phyloP scores from a whole-genome alignment of 495 filamentous ascomycete species.

The Neurospora sp. region DNA sequence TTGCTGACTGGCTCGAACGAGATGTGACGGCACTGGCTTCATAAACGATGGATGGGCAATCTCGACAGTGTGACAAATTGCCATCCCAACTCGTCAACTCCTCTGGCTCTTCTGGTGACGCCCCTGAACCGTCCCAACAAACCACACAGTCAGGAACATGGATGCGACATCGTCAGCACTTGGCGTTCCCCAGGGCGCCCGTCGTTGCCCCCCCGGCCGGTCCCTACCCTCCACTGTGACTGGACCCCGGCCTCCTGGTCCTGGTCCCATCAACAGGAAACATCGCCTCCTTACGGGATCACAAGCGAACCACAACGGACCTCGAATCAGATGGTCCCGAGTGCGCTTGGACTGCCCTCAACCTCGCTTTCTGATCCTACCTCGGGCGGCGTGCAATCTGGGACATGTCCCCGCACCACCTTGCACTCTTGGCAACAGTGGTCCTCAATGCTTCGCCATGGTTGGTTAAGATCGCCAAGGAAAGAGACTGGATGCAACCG shows the following conservation, averaged over 20 bases:
- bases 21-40: neutral
- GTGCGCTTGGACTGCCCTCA: neutral
- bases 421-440: neutral
- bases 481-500: slow-evolving; percentile 6
- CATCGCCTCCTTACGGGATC: slow-evolving; percentile 9
- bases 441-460: neutral
- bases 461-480: neutral
- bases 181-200: neutral
- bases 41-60: neutral
- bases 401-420: slow-evolving; percentile 7
- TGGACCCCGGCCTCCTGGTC: slow-evolving; percentile 7
- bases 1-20: neutral
- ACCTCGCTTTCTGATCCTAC: slow-evolving; percentile 6
- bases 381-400: slow-evolving; percentile 15
- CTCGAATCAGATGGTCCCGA: neutral
- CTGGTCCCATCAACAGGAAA: slow-evolving; percentile 8
- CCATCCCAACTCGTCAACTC: neutral
- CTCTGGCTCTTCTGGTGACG: neutral
- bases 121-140: neutral
- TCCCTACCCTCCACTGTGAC: slow-evolving; percentile 7
- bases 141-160: slow-evolving; percentile 9
- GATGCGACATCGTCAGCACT: slow-evolving; percentile 1
- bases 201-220: slow-evolving; percentile 2
- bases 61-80: neutral
- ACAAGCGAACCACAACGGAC: neutral